Base-by-base conservation (phyloP, 768 basidiomycete genomes). In the Trametes cinnabarina region DNA sequence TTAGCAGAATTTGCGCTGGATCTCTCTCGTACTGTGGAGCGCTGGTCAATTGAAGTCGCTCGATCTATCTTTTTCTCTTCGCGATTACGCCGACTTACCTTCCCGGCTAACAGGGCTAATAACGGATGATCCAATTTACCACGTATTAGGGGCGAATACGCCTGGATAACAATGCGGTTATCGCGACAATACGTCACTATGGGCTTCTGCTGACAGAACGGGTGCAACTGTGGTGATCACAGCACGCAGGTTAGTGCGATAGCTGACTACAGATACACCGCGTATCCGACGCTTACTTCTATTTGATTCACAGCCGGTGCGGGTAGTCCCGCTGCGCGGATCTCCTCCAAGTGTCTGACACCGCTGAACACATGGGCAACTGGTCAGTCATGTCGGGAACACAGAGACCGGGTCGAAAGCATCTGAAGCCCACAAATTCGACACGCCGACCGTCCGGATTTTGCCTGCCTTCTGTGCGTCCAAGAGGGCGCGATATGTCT, bases 221-320 rank as follows among this genome's bases (percentile, higher is more conserved):
- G 91, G 64, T 93, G 90, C 35, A 93, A 75, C 90, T 92, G 64
- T n/a, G 30, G 12, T 32, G 30, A 32, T 32, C 23, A 22, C n/a
- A 22, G 32, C 37, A 20, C 32, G 19, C 4, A 25, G n/a, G 15
- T 52, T 4, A 26, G 28, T 19, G 28, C 25, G 9, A 17, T 12
- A 26, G 43, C 19, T 40, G 26, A 43, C 55, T n/a, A 26, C 20
- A 44, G 14, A n/a, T 11, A 7, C 5, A 26, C 17, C 34, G 42
- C 40, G 4, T 17, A n/a, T 7, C 7, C 26, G 9, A 15, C 9
- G 25, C 73, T 40, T 68, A 84, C 90, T 79, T 93, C 91, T 57
- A 94, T 84, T 67, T 94, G 92, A 66, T 94, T 92, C 49, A 94
- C 86, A 7, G 84, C 72, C 15, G 92, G 92, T 67, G 78, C 72